Evolutionary conservation across 805 yeast genomes (phyloP), one percentile per base, ranked within the genome.

Genomic region (Saturnispora dispora): DNA sequence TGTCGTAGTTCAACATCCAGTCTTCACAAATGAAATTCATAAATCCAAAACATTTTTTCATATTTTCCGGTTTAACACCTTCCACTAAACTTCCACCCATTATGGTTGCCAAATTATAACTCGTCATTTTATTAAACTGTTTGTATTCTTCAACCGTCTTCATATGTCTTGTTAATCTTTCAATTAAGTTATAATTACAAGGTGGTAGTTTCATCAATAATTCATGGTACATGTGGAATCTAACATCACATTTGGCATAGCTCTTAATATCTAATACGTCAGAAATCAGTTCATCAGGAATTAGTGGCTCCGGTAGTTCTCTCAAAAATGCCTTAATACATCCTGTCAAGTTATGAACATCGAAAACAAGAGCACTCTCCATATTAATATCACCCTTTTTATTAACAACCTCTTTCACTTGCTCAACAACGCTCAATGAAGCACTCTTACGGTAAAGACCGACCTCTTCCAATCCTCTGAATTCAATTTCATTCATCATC

Each of bases 51-150:
- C 70, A 73, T 50, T 68, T 71, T 20, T 72, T 69, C 57, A 75
- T 63, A 13, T 71, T 63, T 18, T 75, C 78, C 45, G 79, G 73
- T 41, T 63, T 68, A 54, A 78, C 71, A 13, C 81, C 80, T 55
- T 79, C 83, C 5, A 81, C 77, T 50, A 79, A 71, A 3, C 81
- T 77, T 1, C 83, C 83, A 1, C 82, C 83, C 55, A 91, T 84
- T 6, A 91, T 96, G 51, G 95, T 91, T 4, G 96, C 95, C 60
- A 91, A 69, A 63, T 91, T 91, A 1, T 88, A 82, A 3, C 95
- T 79, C 51, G 84, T 87, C 98, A 91, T 91, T 63, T 82, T 82
- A 68, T 91, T 91, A 45, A 69, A 70, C 10, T 77, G 81, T 44
- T 83, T 81, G 60, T 80, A 81, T 53, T 75, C 76, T 50, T 85